Percentiles rank a stretch among this genome's conserved stretches.
phyloP scores from a whole-genome alignment of 2,329 filamentous ascomycete genomes.

The Hypoxylon sp. region DNA sequence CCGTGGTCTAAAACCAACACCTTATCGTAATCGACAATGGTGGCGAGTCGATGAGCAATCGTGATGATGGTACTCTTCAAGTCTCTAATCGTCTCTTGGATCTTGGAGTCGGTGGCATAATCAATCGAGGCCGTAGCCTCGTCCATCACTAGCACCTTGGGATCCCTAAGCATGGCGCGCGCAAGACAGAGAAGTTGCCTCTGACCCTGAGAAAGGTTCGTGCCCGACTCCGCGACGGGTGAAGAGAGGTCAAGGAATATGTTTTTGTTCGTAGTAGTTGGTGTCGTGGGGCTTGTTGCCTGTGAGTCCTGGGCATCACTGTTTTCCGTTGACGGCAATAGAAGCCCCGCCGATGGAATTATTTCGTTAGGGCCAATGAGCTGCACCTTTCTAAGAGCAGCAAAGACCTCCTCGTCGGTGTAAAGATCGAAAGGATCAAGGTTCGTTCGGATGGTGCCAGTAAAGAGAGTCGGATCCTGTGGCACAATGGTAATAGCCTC shows the following conservation, averaged over 20 bases:
- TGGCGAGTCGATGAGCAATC: slow-evolving; percentile 94
- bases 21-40: slow-evolving; percentile 98
- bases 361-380: slow-evolving; percentile 77
- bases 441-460: slow-evolving; percentile 90
- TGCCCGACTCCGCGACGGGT: slow-evolving; percentile 88
- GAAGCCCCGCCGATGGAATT: slow-evolving; percentile 29
- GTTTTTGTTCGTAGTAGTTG: slow-evolving; percentile 86
- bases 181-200: slow-evolving; percentile 94
- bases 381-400: slow-evolving; percentile 87
- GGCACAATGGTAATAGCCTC: slow-evolving; percentile 97
- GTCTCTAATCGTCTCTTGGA: slow-evolving; percentile 96
- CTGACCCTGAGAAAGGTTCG: slow-evolving; percentile 95
- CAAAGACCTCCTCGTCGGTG: slow-evolving; percentile 91
- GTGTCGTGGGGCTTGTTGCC: slow-evolving; percentile 46
- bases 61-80: slow-evolving; percentile 94
- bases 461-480: slow-evolving; percentile 95
- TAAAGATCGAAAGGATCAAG: slow-evolving; percentile 92
- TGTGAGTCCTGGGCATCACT: slow-evolving; percentile 35
- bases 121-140: slow-evolving; percentile 98
- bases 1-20: slow-evolving; percentile 95
- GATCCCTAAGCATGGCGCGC: slow-evolving; percentile 89
- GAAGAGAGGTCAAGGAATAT: slow-evolving; percentile 90
- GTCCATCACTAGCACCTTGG: slow-evolving; percentile 98
- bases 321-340: slow-evolving; percentile 26
- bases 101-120: slow-evolving; percentile 94